These are phyloP conservation scores for Colletotrichum neosansevieriae DNA, from an alignment of 2,329 filamentous ascomycete species.

Conservation along the genomic window DNA sequence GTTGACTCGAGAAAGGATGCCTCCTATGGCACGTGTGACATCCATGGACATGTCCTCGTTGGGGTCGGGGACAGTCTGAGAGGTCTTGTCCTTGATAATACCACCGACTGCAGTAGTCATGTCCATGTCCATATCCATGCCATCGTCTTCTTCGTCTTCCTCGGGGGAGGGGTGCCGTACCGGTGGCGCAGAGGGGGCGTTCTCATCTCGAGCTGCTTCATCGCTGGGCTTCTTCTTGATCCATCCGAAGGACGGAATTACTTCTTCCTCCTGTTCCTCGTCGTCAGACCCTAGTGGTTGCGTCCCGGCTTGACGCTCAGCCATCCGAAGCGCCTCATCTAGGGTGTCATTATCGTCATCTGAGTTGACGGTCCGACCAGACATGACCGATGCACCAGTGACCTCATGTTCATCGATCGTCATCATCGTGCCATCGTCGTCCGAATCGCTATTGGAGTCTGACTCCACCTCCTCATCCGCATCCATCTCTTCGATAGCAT, in stretches of 20 bases:
- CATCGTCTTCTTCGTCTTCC: slow-evolving; percentile 44
- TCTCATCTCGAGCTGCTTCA: slow-evolving; percentile 57
- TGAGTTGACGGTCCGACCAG: slow-evolving; percentile 66
- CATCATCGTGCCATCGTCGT: slow-evolving; percentile 84
- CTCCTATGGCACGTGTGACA: slow-evolving; percentile 84
- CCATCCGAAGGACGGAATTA: slow-evolving; percentile 84
- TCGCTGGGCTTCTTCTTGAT: slow-evolving; percentile 64
- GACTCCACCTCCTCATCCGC: slow-evolving; percentile 61
- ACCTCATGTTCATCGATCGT: slow-evolving; percentile 84
- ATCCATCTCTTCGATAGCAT: slow-evolving; percentile 67
- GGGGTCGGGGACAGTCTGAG: slow-evolving; percentile 57
- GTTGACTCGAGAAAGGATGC: slow-evolving; percentile 71
- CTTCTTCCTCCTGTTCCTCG: slow-evolving; percentile 70
- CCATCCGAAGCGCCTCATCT: slow-evolving; percentile 82
- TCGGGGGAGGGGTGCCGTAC: not conserved
- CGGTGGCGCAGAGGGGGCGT: slow-evolving; percentile 46
- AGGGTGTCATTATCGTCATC: slow-evolving; percentile 74
- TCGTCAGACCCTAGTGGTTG: slow-evolving; percentile 69
- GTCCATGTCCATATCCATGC: slow-evolving; percentile 66
- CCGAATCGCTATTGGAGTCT: slow-evolving; percentile 68
- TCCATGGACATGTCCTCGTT: slow-evolving; percentile 91
- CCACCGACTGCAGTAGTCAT: slow-evolving; percentile 67
- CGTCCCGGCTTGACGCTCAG: slow-evolving; percentile 80
- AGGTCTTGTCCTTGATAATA: slow-evolving; percentile 56
- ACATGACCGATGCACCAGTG: slow-evolving; percentile 75